Evolutionary conservation across 495 filamentous ascomycete species (phyloP), one percentile per base, ranked within the genome.

Genomic region (Aspergillus sparsus): DNA sequence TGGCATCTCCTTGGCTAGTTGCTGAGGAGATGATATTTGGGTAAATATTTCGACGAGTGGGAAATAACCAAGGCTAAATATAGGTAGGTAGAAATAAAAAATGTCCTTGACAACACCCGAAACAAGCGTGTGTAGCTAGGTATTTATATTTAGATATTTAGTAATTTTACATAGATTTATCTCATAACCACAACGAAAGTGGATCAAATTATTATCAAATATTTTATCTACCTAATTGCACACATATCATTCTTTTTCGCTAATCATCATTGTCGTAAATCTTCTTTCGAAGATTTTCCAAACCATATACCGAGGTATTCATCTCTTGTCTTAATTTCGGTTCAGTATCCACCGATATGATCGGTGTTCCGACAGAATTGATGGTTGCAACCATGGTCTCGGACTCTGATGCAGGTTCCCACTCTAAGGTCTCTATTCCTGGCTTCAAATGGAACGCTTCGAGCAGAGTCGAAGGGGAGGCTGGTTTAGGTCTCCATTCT

Each of bases 211-310:
- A 27, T 1, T 27, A 27, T 3, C 37, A 10, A 41, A 41, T 5
- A 41, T 41, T 41, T 4, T 39, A 51, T 16, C 34, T 13, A 52
- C 21, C 33, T 6, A n/a, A 35, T 15, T 8, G 11, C 31, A 13
- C 12, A n/a, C 33, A 8, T 35, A 5, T 4, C 37, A 10, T n/a
- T 41, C n/a, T 33, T 12, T 33, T 32, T 32, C 8, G 52, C 63
- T 62, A 68, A 31, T 77, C 71, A 15, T 73, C 69, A 11, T 53
- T 61, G 7, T 53, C 63, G 7, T 27, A 45, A n/a, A n/a, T 60
- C 52, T 60, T 82, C 77, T 95, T 97, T 52, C 93, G 81, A 52
- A 96, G 76, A 58, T 85, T 87, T 50, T 85, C 87, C 49, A 91
- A 73, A 3, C 78, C 77, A 72, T 96, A 96, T 54, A 96, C 61